phyloP scores from a whole-genome alignment of 768 basidiomycete genomes.

The Kwoniella sp. region DNA sequence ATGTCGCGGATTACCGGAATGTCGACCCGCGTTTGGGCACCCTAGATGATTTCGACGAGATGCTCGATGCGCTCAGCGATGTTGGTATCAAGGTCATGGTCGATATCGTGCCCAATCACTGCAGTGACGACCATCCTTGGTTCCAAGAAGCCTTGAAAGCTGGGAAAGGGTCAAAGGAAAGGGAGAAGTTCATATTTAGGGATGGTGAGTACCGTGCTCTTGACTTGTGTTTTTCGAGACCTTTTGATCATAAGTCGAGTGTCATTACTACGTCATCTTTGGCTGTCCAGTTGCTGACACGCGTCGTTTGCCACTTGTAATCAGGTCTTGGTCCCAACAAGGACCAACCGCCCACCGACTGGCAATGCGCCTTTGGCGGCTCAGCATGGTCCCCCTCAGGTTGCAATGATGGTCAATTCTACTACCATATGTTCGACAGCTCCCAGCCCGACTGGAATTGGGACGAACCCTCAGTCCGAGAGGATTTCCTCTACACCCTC shows the following conservation, averaged over 20 bases:
- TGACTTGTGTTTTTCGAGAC: too few species aligned
- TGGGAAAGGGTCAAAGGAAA: slow-evolving; percentile 32
- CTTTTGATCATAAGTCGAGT: too few species aligned
- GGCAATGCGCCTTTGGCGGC: slow-evolving; percentile 43
- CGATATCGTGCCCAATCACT: slow-evolving; percentile 51
- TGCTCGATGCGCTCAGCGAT: slow-evolving; percentile 33
- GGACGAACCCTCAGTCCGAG: slow-evolving; percentile 39
- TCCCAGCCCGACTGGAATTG: slow-evolving; percentile 51
- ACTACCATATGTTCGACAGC: slow-evolving; percentile 42
- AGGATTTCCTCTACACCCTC: slow-evolving; percentile 43
- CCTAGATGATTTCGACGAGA: slow-evolving; percentile 45
- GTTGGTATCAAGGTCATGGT: slow-evolving; percentile 44
- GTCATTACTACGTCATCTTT: too few species aligned
- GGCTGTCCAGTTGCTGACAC: too few species aligned
- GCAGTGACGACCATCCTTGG: slow-evolving; percentile 46
- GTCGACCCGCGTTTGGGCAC: slow-evolving; percentile 47
- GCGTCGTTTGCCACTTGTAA: too few species aligned
- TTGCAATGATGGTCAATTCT: slow-evolving; percentile 41
- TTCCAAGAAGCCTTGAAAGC: slow-evolving; percentile 46
- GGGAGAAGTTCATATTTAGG: slow-evolving; percentile 42
- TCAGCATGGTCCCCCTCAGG: slow-evolving; percentile 43
- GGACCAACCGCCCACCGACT: slow-evolving; percentile 40
- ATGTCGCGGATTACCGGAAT: slow-evolving; percentile 48
- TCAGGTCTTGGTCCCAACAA: slow-evolving; percentile 38
- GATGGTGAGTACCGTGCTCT: slow-evolving; percentile 36